Evolutionary conservation across 148 eudicot genomes (phyloP), one percentile per base, ranked within the genome.

Genomic region (Polygonum aviculare): DNA sequence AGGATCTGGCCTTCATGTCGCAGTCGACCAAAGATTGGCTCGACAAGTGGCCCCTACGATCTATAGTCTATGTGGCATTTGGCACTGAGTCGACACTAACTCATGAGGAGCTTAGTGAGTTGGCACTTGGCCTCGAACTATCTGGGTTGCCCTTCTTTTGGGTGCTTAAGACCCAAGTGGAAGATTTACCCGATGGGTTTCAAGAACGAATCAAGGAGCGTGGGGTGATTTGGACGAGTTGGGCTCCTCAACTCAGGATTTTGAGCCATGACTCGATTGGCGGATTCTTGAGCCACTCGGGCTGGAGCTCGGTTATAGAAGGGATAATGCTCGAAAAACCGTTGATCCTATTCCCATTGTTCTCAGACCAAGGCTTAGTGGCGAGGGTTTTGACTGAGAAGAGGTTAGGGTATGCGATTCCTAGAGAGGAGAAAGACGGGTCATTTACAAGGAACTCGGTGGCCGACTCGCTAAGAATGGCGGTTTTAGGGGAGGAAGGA

Each of bases 161-260:
- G 90, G 88, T 78, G 33, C 36, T 85, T 0, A 85, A 74, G 57
- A 48, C 50, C 15, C 50, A 48, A 48, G 50, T 48, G 14, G 16
- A 48, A 11, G 80, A 76, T 48, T 78, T 87, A 38, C 90, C 87
- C 5, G 79, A 81, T 10, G 83, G 87, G 67, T 82, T 82, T 84
- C 57, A 84, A 75, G 83, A 84, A 31, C 74, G 86, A 80, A 84
- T 82, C 5, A 74, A 33, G 54, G 82, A 45, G 36, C 83, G 65
- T 45, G 88, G 87, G 87, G 15, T 83, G 76, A 80, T 85, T 33
- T 84, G 82, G 78, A 79, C 72, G 69, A 80, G 79, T 47, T 88
- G 90, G 88, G 90, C 73, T 21, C 88, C 87, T 57, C 90, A 88
- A 57, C 74, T 80, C 31, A 76, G 65, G 75, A 82, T 85, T 79